Evolutionary conservation across 2,329 filamentous ascomycete species (phyloP), one percentile per base, ranked within the genome.

Genomic region (Penicillium sclerotiorum): DNA sequence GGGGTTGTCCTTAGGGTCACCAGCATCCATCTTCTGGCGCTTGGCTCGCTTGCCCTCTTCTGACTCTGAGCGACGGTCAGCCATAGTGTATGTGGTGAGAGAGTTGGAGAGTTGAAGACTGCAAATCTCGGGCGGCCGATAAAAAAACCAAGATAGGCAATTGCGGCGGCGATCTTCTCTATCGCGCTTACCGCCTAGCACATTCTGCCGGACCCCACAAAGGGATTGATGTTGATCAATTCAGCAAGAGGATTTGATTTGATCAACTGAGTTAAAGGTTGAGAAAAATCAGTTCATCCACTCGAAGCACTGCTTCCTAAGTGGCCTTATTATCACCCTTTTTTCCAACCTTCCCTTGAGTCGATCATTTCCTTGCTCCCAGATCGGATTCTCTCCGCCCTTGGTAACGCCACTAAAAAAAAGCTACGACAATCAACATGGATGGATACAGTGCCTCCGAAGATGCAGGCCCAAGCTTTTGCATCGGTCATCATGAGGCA

Each of bases 1-100:
- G 1, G 89, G 90, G 70, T 97, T 97, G 68, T 81, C 66, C 50
- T 75, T 74, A 46, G 82, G 80, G 70, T 73, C 53, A 73, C 72
- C 59, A 69, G 58, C 60, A 42, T 72, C 67, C 57, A 77, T 78
- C 67, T 82, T 82, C 64, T 80, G 76, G 53, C 78, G 79, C 73
- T 80, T 86, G 59, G 72, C 71, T 61, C 79, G 75, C 56, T 72
- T 71, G 60, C 75, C 73, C 54, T 72, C 74, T 53, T 79, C 75
- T 45, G 71, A 68, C 56, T 80, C 76, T 66, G 75, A 76, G 70
- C 80, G 81, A 73, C 77, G 79, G 72, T 77, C 79, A 70, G 78
- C 74, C 82, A 85, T 85, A 58, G 57, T 63, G 59, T 46, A 28
- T 25, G 43, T 47, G 32, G 45, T 15, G 27, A 21, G 40, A 43